These are phyloP conservation scores for Leccinum insolens DNA, from an alignment of 1,284 basidiomycete species.

Conservation along the genomic window DNA sequence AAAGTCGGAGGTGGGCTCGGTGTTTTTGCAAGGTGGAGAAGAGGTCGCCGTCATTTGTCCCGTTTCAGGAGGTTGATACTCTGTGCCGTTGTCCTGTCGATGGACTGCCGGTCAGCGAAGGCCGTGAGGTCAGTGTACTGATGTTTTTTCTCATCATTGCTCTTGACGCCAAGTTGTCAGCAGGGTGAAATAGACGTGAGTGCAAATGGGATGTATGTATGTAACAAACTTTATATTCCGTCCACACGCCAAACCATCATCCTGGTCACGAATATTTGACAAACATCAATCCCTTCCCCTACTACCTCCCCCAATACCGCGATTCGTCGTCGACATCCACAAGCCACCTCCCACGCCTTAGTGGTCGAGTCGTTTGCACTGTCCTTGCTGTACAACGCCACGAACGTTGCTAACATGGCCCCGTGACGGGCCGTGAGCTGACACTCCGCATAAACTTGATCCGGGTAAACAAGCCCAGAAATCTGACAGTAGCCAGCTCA, in stretches of 20 bases:
- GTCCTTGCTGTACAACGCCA: slow-evolving; percentile 71
- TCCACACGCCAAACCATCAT: too few species aligned
- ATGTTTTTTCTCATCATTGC: background rate
- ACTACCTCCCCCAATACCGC: slow-evolving; percentile 41
- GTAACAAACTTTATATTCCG: too few species aligned
- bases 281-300: slow-evolving; percentile 22
- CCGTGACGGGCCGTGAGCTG: slow-evolving; percentile 14
- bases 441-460: slow-evolving; percentile 9
- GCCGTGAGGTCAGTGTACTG: background rate
- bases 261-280: too few species aligned
- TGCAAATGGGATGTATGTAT: too few species aligned
- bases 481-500: slow-evolving; percentile 39
- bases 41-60: slow-evolving; percentile 82
- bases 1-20: slow-evolving; percentile 42
- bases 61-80: slow-evolving; percentile 70
- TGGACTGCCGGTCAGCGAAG: background rate
- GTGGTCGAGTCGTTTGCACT: slow-evolving; percentile 42
- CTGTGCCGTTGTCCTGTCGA: background rate
- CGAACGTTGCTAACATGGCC: slow-evolving; percentile 67
- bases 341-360: slow-evolving; percentile 60
- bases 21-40: slow-evolving; percentile 68
- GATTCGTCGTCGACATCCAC: slow-evolving; percentile 54
- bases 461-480: slow-evolving; percentile 70
- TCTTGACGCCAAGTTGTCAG: background rate
- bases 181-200: too few species aligned